phyloP scores from a whole-genome alignment of 257 asterid genomes.

The Asclepias syriaca region DNA sequence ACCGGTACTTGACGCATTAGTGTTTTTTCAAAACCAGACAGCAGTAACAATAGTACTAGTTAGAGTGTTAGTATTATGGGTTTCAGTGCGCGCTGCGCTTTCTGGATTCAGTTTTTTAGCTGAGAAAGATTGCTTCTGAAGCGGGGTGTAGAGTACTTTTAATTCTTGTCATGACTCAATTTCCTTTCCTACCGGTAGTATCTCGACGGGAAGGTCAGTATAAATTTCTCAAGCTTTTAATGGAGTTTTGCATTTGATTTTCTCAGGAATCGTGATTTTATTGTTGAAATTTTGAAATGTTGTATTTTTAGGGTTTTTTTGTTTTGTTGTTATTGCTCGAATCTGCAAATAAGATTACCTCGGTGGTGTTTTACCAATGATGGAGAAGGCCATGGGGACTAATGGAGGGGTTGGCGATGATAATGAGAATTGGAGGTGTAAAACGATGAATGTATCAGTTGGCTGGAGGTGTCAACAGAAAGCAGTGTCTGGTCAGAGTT shows the following conservation, averaged over 20 bases:
- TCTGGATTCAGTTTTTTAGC: neutral
- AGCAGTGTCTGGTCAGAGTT: conserved; percentile 7
- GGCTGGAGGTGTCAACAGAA: conserved; percentile 22
- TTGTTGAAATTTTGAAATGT: neutral
- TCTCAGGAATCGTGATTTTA: neutral
- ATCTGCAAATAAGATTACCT: neutral
- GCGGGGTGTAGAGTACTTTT: neutral
- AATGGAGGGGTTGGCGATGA: conserved; percentile 2
- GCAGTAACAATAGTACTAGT: no score
- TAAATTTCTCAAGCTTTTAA: neutral
- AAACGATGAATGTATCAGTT: neutral
- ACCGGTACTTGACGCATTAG: no score
- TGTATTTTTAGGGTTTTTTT: conserved; percentile 7
- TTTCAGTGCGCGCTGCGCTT: neutral
- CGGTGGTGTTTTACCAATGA: neutral
- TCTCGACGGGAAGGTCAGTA: neutral
- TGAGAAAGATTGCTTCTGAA: neutral
- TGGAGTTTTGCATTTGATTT: neutral
- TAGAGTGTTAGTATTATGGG: no score
- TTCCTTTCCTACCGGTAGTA: neutral
- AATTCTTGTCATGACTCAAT: neutral
- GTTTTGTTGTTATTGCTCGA: no score
- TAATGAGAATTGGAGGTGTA: conserved; percentile 13
- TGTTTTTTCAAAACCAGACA: no score
- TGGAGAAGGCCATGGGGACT: conserved; percentile 5